Evolutionary conservation across 192 early-diverging fungal species (phyloP).

Genomic region (Tieghemiomyces parasiticus): DNA sequence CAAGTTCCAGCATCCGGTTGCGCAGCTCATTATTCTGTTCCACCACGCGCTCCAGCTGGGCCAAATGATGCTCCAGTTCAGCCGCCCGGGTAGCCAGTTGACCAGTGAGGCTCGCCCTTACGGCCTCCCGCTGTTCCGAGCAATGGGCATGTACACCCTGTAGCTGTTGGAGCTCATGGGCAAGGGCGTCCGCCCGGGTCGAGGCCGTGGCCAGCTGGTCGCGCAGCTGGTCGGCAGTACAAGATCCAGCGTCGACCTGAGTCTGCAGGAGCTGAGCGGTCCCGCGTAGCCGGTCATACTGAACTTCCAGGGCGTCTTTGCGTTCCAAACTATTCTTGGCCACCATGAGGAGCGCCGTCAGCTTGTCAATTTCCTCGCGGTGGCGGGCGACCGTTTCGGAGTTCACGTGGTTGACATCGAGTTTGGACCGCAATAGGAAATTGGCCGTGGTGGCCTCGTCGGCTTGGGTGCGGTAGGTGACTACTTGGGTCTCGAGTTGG

Average conservation of each 20-base stretch:
- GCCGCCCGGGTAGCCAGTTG: background rate
- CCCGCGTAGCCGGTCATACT: background rate
- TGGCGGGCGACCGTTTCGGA: background rate
- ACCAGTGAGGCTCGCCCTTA: background rate
- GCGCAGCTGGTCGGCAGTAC: background rate
- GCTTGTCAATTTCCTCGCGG: constrained; percentile 3
- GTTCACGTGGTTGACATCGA: background rate
- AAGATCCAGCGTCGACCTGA: background rate
- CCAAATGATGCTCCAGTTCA: background rate
- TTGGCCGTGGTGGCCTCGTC: background rate
- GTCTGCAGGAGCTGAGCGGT: background rate
- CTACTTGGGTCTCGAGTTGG: background rate
- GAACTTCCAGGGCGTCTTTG: background rate
- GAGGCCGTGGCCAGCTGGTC: background rate
- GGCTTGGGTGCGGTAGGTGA: background rate
- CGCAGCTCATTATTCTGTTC: background rate
- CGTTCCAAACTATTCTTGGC: background rate
- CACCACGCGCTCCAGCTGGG: background rate
- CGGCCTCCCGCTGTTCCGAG: background rate
- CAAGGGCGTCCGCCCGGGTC: background rate
- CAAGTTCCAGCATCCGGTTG: background rate
- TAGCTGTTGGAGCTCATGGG: background rate
- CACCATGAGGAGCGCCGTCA: constrained; percentile 3
- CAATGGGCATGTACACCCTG: background rate
- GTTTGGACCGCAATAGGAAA: background rate